Evolutionary conservation across 805 yeast species (phyloP).

Genomic region (Spathaspora girioi): DNA sequence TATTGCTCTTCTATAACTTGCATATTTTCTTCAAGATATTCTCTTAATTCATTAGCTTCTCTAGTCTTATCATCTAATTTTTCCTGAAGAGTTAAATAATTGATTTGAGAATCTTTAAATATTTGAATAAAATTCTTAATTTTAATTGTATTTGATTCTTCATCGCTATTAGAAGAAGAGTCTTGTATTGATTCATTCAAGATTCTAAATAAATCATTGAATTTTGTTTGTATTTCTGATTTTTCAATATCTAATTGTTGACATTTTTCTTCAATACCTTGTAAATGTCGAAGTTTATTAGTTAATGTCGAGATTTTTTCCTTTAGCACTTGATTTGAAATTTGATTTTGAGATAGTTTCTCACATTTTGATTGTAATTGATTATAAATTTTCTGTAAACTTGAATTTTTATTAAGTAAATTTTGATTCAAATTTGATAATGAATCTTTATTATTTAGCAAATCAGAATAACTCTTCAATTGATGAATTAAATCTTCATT

Average conservation of each 20-base stretch:
- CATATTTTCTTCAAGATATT: conserved; percentile 9
- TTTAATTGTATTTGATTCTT: conserved; percentile 14
- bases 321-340: conserved; percentile 49
- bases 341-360: conserved; percentile 44
- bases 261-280: conserved; percentile 40
- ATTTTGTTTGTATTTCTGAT: conserved; percentile 43
- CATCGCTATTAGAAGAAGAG: conserved; percentile 5
- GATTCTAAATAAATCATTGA: conserved; percentile 44
- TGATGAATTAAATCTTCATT: conserved; percentile 28
- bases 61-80: conserved; percentile 22
- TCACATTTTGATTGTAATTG: conserved; percentile 52
- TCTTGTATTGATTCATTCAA: conserved; percentile 28
- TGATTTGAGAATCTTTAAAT: conserved; percentile 30
- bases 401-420: conserved; percentile 27
- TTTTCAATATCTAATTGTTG: conserved; percentile 50
- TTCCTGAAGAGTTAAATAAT: conserved; percentile 33
- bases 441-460: not conserved
- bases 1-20: conserved; percentile 11
- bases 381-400: conserved; percentile 47
- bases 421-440: conserved; percentile 10
- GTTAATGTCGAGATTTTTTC: conserved; percentile 49
- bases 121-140: conserved; percentile 37
- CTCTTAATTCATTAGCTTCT: conserved; percentile 16
- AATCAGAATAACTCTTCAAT: conserved; percentile 13
- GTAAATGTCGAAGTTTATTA: conserved; percentile 34